phyloP scores from a whole-genome alignment of 2,329 filamentous ascomycete species.

The Didymella arachidicola region DNA sequence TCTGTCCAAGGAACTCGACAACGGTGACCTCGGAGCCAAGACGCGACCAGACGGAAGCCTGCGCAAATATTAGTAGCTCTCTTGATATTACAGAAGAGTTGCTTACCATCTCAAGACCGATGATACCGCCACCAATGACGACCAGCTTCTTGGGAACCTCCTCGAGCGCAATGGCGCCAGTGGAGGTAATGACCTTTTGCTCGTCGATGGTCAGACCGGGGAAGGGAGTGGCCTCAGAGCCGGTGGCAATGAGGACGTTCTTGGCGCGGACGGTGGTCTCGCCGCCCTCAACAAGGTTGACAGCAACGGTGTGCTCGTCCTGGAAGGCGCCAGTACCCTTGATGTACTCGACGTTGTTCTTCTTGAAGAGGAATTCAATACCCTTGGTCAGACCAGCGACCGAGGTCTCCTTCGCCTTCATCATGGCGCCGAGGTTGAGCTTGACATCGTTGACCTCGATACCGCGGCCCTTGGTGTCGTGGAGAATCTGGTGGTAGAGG shows the following conservation, averaged over 20 bases:
- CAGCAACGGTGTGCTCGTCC: slow-evolving; percentile 89
- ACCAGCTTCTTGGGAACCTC: slow-evolving; percentile 96
- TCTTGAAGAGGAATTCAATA: slow-evolving; percentile 98
- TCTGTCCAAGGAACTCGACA: slow-evolving; percentile 94
- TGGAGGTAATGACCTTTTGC: slow-evolving; percentile 96
- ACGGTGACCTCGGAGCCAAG: slow-evolving; percentile 94
- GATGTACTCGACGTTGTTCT: slow-evolving; percentile 98
- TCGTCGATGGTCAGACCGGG: slow-evolving; percentile 95
- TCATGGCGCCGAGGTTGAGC: slow-evolving; percentile 92
- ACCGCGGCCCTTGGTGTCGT: slow-evolving; percentile 96
- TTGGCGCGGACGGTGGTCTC: slow-evolving; percentile 87
- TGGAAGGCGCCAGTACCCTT: slow-evolving; percentile 90
- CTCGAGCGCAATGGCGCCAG: slow-evolving; percentile 86
- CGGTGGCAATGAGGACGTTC: slow-evolving; percentile 98
- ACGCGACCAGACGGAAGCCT: slow-evolving; percentile 92
- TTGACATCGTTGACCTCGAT: slow-evolving; percentile 98
- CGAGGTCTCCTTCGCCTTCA: slow-evolving; percentile 97
- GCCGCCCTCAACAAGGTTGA: slow-evolving; percentile 88
- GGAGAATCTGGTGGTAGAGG: slow-evolving; percentile 94
- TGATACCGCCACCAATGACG: slow-evolving; percentile 98
- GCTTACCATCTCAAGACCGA: slow-evolving; percentile 92
- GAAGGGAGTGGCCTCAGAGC: slow-evolving; percentile 94
- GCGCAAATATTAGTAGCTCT: slow-evolving; percentile 10
- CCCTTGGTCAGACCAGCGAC: slow-evolving; percentile 92
- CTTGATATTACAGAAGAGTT: neutral